Evolutionary conservation across 495 filamentous ascomycete genomes (phyloP), one percentile per base, ranked within the genome.

Genomic region (Neurospora tetraspora): DNA sequence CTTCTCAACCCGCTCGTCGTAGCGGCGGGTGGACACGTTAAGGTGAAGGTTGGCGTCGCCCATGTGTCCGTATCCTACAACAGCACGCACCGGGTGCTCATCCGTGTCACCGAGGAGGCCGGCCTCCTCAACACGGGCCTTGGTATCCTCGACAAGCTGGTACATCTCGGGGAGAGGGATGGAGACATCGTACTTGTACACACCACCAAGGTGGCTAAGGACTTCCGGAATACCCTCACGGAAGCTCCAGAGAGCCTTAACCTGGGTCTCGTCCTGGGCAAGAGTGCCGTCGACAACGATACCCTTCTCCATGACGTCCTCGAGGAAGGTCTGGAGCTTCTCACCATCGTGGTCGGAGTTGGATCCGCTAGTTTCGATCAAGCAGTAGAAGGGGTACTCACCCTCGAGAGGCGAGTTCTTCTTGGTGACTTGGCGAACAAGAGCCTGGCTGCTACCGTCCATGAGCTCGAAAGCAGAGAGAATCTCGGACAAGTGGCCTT

Each of bases 61-160:
- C 93, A 99, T 97, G 81, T 99, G 96, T 12, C 96, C 96, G 78
- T 96, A 99, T 4, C 96, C 96, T n/a, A 96, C 90, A 23, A 97
- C 94, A 59, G 90, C 92, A 1, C 96, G 89, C 5, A 97, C 93
- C 4, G 94, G 93, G 79, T 90, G 85, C 65, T 91, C 89, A 61
- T 94, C 92, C 45, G 88, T 88, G 34, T 93, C 91, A 39, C 93
- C 91, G 18, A 97, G 86, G 7, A 98, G 86, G 1, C 94, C 94
- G 23, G 89, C 88, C 37, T 88, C 84, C 4, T 86, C 87, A 37
- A 98, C 84, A 12, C 91, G 88, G 69, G 88, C 88, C 72, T 88
- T 86, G 42, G 90, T 90, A 75, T 97, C 96, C 71, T 94, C 92
- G 9, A 99, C 96, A 23, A 99, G 86, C 74, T 87, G 83, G 81